phyloP scores from a whole-genome alignment of 345 rosid species.

The Moricandia arvensis region DNA sequence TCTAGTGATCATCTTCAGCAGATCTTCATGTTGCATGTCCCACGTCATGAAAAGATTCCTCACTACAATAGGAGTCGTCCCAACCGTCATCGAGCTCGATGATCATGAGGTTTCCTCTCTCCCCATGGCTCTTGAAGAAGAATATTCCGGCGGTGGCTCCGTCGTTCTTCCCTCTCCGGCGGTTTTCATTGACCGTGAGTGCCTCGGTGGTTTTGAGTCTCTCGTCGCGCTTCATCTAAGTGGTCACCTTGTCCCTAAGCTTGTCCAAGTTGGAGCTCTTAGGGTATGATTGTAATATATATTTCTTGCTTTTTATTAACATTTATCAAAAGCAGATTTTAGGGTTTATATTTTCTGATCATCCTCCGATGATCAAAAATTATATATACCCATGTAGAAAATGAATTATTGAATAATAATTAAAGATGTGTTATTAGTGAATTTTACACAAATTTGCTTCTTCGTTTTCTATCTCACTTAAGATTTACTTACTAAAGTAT shows the following conservation, averaged over 20 bases:
- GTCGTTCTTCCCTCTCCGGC: conserved; percentile 45
- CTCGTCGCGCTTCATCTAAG: conserved; percentile 87
- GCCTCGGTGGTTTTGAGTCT: conserved; percentile 87
- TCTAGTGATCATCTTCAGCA: conserved; percentile 88
- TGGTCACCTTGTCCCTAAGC: conserved; percentile 84
- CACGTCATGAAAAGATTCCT: conserved; percentile 88
- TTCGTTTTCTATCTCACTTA: neutral
- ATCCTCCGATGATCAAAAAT: conserved; percentile 17
- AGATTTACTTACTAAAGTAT: neutral
- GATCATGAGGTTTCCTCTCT: conserved; percentile 82
- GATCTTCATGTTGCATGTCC: conserved; percentile 93
- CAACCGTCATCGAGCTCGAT: conserved; percentile 88
- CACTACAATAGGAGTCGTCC: conserved; percentile 75
- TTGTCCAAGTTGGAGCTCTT: conserved; percentile 83
- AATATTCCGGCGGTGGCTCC: conserved; percentile 29
- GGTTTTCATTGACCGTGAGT: conserved; percentile 77
- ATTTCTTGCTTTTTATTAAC: neutral
- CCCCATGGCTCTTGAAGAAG: conserved; percentile 25
- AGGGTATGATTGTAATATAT: conserved; percentile 49
- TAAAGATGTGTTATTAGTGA: conserved; percentile 9
- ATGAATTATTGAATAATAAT: conserved; percentile 26
- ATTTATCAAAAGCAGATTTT: conserved; percentile 15
- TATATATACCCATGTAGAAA: conserved; percentile 21
- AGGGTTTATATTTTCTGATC: conserved; percentile 30
- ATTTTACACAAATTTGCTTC: neutral